Base-by-base conservation (phyloP, 768 basidiomycete species). In the Kwoniella europaea region DNA sequence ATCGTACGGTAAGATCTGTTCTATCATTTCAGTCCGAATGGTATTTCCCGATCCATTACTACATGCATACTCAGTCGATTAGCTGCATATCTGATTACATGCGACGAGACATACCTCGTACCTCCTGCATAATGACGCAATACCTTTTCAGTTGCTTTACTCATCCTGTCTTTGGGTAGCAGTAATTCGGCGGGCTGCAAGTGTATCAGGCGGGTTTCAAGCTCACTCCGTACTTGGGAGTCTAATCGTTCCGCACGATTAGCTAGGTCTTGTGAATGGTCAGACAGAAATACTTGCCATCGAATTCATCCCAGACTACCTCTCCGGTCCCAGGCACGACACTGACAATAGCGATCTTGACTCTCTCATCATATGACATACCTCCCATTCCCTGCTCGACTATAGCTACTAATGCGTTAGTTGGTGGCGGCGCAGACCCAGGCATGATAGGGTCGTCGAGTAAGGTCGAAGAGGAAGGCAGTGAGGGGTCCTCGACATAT, bases 291-390 rank as follows among this genome's bases (percentile, higher is more conserved):
- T 78, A 57, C 71, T 46, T 64, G 90, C 92, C 94, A 64, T 91
- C 87, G 78, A 95, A 96, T 66, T 92, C 89, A 77, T 99, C 96
- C 89, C 93, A 98, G 2, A 93, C 85, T 2, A 99, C 91, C 74
- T 97, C 95, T 1, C 96, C 96, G 0, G 94, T 97, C 58, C 90
- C 90, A 0, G 94, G 92, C 67, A 89, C 89, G 16, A 97, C 89
- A 16, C 89, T 88, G 43, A 98, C 86, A 83, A 98, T 86, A 9
- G 90, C 90, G 52, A 98, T 86, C 42, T 66, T 68, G 1, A 87
- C 87, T 27, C 85, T 83, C 63, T 88, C 87, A 66, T 87, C 86
- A 1, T 81, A 72, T 4, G 85, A 84, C 77, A 84, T 84, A 20
- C 85, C 86, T 2, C 86, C 86, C 35, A 74, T 71, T n/a, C 79